A percentile compares a stretch with the other conserved stretches of the same genome.
Evolutionary conservation across 352 stramenopile species (phyloP).

Genomic region (Globisporangium splendens): DNA sequence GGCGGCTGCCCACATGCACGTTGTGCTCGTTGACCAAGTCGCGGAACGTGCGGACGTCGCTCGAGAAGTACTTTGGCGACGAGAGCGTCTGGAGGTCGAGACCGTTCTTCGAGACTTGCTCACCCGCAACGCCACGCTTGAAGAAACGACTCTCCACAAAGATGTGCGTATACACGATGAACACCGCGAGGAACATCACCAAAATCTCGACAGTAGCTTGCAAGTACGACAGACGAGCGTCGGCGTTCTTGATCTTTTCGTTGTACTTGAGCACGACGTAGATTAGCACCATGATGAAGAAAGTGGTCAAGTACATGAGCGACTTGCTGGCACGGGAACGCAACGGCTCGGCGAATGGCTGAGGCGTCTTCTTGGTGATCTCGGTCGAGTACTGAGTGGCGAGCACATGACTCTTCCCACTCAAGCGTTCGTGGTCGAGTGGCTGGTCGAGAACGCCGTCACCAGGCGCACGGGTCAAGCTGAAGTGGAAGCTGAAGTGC

Average conservation of each 20-base stretch:
- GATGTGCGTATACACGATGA: conserved; percentile 1
- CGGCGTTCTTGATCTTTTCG: conserved; percentile 11
- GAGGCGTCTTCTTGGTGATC: no score
- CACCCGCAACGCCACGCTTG: no score
- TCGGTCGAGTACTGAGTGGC: not conserved
- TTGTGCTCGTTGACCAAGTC: conserved; percentile 28
- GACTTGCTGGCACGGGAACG: not conserved
- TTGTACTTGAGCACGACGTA: conserved; percentile 16
- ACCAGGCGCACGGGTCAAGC: conserved; percentile 13
- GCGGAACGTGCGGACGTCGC: conserved; percentile 14
- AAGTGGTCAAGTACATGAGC: not conserved
- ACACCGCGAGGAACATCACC: conserved; percentile 4
- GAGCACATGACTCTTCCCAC: no score
- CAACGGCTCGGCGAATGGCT: no score
- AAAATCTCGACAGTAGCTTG: conserved; percentile 17
- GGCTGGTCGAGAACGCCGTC: not conserved
- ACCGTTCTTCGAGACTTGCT: not conserved
- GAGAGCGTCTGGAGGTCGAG: not conserved
- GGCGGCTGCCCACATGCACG: conserved; percentile 24
- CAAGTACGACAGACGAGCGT: conserved; percentile 14
- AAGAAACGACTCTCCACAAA: not conserved
- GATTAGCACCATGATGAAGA: not conserved
- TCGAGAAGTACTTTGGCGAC: not conserved
- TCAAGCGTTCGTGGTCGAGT: no score
- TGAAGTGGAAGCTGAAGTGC: conserved; percentile 24